A percentile compares a stretch with the other conserved stretches of the same genome.
Evolutionary conservation across 1,284 basidiomycete species (phyloP).

Genomic region (Heterobasidion parviporum): DNA sequence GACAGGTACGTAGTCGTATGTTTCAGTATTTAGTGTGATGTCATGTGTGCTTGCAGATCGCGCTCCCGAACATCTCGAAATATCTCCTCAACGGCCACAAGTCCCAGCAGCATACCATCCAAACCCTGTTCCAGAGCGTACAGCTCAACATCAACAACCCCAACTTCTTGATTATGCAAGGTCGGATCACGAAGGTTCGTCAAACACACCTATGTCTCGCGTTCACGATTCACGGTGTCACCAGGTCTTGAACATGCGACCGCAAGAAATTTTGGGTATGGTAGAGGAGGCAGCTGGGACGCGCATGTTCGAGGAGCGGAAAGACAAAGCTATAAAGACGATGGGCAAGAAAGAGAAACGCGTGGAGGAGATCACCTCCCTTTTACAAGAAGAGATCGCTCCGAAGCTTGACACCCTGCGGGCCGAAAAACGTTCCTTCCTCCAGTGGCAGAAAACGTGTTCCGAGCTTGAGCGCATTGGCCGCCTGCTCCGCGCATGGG

Average conservation of each 20-base stretch:
- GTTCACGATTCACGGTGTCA: background rate
- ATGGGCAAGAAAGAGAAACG: conserved; percentile 98
- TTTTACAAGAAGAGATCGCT: conserved; percentile 86
- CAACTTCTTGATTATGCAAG: conserved; percentile 99
- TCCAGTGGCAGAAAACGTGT: conserved; percentile 87
- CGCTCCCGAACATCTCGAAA: conserved; percentile 91
- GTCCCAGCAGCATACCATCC: conserved; percentile 80
- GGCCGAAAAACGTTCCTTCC: conserved; percentile 83
- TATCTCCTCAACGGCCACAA: conserved; percentile 98
- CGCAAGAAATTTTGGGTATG: conserved; percentile 96
- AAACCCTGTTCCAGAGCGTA: conserved; percentile 93
- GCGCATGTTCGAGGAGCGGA: conserved; percentile 98
- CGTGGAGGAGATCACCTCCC: conserved; percentile 80
- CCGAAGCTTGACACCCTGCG: conserved; percentile 92
- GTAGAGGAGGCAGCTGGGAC: conserved; percentile 99
- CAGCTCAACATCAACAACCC: conserved; percentile 99
- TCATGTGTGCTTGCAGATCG: conserved; percentile 48
- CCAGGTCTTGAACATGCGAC: conserved; percentile 95
- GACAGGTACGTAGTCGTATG: conserved; percentile 58
- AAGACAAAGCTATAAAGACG: conserved; percentile 95
- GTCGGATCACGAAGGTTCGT: conserved; percentile 81
- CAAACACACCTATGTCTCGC: background rate
- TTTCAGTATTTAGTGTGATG: too few species aligned
- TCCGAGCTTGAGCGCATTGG: conserved; percentile 88
- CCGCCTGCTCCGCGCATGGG: conserved; percentile 80